Percentiles rank a stretch among this genome's conserved stretches.
These are phyloP conservation scores for Asterionellopsis glacialis DNA, from an alignment of 108 stramenopile genomes.

Conservation along the genomic window DNA sequence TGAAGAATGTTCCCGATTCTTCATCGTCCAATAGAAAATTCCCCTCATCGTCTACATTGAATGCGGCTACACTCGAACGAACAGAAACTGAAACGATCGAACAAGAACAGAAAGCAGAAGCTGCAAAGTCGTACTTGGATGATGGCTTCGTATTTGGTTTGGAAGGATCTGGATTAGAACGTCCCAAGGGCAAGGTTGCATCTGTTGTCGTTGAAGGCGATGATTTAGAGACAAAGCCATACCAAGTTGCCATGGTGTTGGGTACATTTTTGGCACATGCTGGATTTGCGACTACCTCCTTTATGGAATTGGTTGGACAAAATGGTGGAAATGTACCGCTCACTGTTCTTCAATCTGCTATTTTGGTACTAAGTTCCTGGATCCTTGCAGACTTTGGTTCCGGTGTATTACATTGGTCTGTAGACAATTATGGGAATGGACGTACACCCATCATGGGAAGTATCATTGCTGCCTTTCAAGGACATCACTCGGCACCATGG, in stretches of 20 bases:
- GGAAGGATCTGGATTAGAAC: conserved; percentile 71
- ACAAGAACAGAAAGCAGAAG: not conserved
- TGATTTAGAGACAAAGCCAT: conserved; percentile 58
- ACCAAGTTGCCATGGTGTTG: conserved; percentile 54
- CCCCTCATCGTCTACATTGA: no score
- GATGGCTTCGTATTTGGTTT: conserved; percentile 84
- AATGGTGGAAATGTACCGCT: conserved; percentile 31
- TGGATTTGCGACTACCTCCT: conserved; percentile 30
- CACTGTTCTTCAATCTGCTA: conserved; percentile 25
- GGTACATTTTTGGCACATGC: conserved; percentile 58
- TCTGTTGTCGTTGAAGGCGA: conserved; percentile 73
- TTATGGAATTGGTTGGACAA: conserved; percentile 22
- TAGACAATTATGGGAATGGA: conserved; percentile 94
- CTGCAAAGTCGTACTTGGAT: conserved; percentile 41
- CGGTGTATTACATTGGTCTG: conserved; percentile 90
- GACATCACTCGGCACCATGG: conserved; percentile 93
- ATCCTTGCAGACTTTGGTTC: conserved; percentile 78
- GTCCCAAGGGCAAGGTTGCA: conserved; percentile 64
- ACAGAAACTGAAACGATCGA: no score
- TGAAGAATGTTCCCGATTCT: no score
- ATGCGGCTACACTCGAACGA: no score
- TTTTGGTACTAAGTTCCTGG: conserved; percentile 45
- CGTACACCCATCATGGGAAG: conserved; percentile 88
- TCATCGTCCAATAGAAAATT: no score
- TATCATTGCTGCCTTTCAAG: conserved; percentile 94